Conservation (phyloP, 1,284 basidiomycete species). For the Porogramme epimiltina region DNA sequence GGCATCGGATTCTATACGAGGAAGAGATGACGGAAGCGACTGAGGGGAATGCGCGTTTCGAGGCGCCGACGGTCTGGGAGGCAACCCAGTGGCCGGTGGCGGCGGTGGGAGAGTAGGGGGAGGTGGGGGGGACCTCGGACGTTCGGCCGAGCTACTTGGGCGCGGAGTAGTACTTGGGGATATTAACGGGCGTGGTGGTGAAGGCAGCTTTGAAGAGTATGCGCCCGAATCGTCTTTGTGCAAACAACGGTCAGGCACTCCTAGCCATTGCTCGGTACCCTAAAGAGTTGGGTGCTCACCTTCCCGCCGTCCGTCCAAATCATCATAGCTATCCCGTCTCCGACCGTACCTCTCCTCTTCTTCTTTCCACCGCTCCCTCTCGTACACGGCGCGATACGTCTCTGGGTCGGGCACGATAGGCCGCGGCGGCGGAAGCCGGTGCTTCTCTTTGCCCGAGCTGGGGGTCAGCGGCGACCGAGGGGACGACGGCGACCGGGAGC, state of each 20-base stretch:
- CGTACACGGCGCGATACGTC: slow-evolving; percentile 19
- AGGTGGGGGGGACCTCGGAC: slow-evolving; percentile 34
- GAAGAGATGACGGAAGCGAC: slow-evolving; percentile 30
- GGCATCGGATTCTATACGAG: slow-evolving; percentile 14
- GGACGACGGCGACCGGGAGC: slow-evolving; percentile 28
- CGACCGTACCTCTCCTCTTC: slow-evolving; percentile 10
- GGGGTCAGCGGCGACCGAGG: slow-evolving; percentile 32
- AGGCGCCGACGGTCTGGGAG: slow-evolving; percentile 30
- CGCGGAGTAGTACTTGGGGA: slow-evolving; percentile 16
- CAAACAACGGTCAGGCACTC: neutral
- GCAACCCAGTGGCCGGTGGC: slow-evolving; percentile 40
- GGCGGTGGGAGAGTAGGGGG: slow-evolving; percentile 39
- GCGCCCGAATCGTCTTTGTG: slow-evolving; percentile 1
- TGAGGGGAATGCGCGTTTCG: slow-evolving; percentile 45
- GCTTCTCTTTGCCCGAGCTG: slow-evolving; percentile 29
- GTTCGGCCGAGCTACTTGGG: slow-evolving; percentile 16
- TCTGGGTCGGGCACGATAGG: slow-evolving; percentile 19
- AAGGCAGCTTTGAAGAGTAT: slow-evolving; percentile 21
- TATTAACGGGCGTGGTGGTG: slow-evolving; percentile 14
- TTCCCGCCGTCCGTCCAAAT: slow-evolving; percentile 16
- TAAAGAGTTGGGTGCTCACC: neutral
- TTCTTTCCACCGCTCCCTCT: slow-evolving; percentile 22
- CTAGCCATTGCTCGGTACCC: too few species aligned
- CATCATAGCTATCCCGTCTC: slow-evolving; percentile 14
- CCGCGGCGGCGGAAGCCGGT: slow-evolving; percentile 31